Base-by-base conservation (phyloP, 306 rosid genomes). In the Prunus dulcis region DNA sequence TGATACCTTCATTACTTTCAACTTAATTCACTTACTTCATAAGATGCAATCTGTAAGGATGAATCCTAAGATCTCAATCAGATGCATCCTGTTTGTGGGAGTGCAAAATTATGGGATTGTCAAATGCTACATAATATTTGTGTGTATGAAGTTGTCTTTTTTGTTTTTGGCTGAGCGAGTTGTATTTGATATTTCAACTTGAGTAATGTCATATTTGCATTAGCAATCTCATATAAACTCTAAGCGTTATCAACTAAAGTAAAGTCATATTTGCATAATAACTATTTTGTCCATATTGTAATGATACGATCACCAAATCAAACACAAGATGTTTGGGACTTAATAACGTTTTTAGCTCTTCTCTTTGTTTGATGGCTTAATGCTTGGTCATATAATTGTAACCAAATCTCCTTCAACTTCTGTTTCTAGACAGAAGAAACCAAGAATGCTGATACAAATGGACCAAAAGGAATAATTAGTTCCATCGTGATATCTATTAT, bases 401-500 rank as follows among this genome's bases (percentile, higher is more conserved):
- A 57, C 68, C 50, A 28, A 79, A 58, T 77, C 57, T 77, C 56
- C 55, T 78, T 38, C 41, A 45, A 73, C 81, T 73, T 76, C 49
- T 7, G 79, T 56, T 58, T 85, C 69, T 72, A 95, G 99, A 90
- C 99, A 72, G 97, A 95, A 88, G 99, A 95, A 86, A 95, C 99
- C 76, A 95, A 80, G 87, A 82, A 73, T 52, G 99, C 99, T 52
- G 99, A 95, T 73, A 84, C 12, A 73, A 95, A 95, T 67, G 99
- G 99, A 50, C 99, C 99, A 64, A 95, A 79, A 78, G 99, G 99
- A 88, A 95, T 95, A 76, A 90, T 95, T 78, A 95, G 96, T 55
- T 84, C 99, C 38, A 94, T 95, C 49, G 99, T 93, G 75, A 84
- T 95, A 87, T 95, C 97, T 38, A 53, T 95, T 79, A 72, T 90